These are phyloP conservation scores for Cornus florida DNA, from an alignment of 148 eudicot species.

Conservation along the genomic window DNA sequence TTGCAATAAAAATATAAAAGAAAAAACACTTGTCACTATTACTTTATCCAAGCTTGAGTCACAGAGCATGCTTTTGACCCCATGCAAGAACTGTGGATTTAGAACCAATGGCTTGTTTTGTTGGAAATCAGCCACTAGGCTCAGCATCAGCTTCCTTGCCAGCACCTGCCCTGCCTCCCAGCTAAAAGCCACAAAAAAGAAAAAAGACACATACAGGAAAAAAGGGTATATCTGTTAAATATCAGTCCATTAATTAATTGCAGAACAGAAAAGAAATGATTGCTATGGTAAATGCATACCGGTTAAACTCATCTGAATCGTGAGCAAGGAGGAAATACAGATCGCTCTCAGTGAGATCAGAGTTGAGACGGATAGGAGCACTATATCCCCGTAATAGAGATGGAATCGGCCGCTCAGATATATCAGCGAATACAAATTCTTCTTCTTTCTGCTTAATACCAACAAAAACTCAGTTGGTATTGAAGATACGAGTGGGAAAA, in stretches of 20 bases:
- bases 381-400: conserved; percentile 88
- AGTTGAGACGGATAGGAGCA: conserved; percentile 83
- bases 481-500: neutral
- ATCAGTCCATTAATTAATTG: neutral
- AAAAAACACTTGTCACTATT: neutral
- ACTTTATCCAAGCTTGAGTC: conserved; percentile 88
- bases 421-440: conserved; percentile 79
- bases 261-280: neutral
- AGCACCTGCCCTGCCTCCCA: conserved; percentile 97
- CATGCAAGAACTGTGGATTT: conserved; percentile 72
- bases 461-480: conserved; percentile 9
- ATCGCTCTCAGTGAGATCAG: conserved; percentile 83
- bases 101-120: conserved; percentile 70
- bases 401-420: conserved; percentile 75
- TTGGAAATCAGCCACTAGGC: conserved; percentile 79
- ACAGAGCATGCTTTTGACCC: conserved; percentile 66
- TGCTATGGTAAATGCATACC: conserved; percentile 39
- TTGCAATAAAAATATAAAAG: neutral
- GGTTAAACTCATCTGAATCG: conserved; percentile 96
- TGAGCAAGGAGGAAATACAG: conserved; percentile 92
- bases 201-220: neutral
- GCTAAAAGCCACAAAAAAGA: conserved; percentile 29
- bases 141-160: conserved; percentile 90
- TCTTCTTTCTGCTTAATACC: conserved; percentile 72
- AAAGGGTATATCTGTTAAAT: neutral